These are phyloP conservation scores for Balakata baccata DNA, from an alignment of 345 rosid species.

Conservation along the genomic window DNA sequence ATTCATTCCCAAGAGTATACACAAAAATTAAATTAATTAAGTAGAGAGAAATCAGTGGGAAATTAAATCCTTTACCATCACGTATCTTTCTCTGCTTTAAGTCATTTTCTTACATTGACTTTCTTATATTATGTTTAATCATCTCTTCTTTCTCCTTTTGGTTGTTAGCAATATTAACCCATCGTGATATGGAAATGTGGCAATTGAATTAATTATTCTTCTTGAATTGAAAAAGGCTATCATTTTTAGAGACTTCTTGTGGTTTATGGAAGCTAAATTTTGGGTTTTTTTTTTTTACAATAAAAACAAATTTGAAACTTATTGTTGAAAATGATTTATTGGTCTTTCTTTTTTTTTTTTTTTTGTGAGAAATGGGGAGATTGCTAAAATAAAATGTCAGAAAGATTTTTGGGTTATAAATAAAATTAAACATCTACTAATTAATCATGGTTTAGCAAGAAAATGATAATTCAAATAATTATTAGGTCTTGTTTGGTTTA, in stretches of 20 bases:
- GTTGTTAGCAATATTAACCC: slow-evolving; percentile 2
- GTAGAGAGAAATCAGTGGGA: background rate
- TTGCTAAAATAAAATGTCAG: no score
- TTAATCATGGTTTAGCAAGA: no score
- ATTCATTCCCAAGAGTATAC: slow-evolving; percentile 7
- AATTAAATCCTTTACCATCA: slow-evolving; percentile 19
- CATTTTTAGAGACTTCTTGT: background rate
- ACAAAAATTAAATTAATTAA: background rate
- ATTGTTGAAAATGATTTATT: slow-evolving; percentile 7
- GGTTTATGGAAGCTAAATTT: background rate
- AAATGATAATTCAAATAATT: no score
- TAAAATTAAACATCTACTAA: no score
- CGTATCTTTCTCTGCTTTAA: slow-evolving; percentile 16
- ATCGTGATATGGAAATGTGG: background rate
- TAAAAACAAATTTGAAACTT: no score
- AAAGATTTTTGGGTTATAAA: no score
- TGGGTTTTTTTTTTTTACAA: background rate
- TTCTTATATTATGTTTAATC: background rate
- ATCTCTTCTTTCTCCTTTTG: slow-evolving; percentile 13
- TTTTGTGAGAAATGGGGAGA: no score
- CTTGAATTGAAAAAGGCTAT: slow-evolving; percentile 16
- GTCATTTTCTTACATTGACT: slow-evolving; percentile 15
- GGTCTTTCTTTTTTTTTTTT: background rate
- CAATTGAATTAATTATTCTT: slow-evolving; percentile 11
- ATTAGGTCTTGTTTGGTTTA: no score